Evolutionary conservation across 257 asterid genomes (phyloP).

Genomic region (Nicotiana sylvestris): DNA sequence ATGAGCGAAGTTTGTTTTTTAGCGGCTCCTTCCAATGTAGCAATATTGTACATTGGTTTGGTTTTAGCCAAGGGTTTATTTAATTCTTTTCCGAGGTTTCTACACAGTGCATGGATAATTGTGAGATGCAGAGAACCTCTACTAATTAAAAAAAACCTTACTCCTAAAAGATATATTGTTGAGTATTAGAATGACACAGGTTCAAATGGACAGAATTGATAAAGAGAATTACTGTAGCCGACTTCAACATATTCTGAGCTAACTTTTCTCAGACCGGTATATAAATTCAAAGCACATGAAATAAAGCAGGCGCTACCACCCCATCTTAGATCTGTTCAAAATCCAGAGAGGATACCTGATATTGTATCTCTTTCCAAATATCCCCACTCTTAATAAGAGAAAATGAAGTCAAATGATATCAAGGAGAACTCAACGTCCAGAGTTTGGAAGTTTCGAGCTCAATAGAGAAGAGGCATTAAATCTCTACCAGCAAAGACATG

Average conservation of each 20-base stretch:
- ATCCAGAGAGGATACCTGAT: not conserved
- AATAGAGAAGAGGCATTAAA: not conserved
- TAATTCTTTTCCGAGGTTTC: not conserved
- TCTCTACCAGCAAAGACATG: not conserved
- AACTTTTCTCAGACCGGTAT: not conserved
- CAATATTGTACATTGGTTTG: too few species aligned
- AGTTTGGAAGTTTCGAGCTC: not conserved
- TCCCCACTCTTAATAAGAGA: conserved; percentile 2
- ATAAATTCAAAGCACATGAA: not conserved
- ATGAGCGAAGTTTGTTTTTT: too few species aligned
- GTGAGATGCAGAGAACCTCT: not conserved
- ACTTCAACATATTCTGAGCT: not conserved
- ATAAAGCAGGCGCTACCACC: not conserved
- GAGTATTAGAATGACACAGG: not conserved
- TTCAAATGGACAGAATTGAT: not conserved
- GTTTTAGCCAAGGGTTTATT: not conserved
- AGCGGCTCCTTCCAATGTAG: too few species aligned
- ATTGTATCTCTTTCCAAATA: not conserved
- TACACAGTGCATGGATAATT: not conserved
- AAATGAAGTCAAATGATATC: not conserved
- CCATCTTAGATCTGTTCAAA: not conserved
- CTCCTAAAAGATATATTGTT: not conserved
- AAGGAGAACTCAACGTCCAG: not conserved
- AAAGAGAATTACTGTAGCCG: not conserved
- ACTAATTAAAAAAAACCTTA: not conserved